Conservation (phyloP, 495 filamentous ascomycete species). For the Neurospora hispaniola region DNA sequence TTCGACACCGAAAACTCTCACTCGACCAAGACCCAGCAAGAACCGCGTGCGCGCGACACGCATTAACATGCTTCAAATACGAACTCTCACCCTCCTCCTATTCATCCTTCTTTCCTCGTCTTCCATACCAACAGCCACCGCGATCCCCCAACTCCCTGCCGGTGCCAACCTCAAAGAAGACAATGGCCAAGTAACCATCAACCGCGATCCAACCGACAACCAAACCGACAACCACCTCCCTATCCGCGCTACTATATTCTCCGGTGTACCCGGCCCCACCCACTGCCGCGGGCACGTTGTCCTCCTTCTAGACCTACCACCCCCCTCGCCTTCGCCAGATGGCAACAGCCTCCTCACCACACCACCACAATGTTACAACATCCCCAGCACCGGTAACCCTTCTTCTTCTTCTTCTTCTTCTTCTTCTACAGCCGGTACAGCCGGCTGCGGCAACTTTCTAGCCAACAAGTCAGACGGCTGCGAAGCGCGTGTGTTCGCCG, state of each 20-base stretch:
- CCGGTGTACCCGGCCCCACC: constrained; percentile 26
- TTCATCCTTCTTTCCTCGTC: background rate
- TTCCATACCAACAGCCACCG: background rate
- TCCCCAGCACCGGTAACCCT: constrained; percentile 5
- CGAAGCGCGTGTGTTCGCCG: constrained; percentile 29
- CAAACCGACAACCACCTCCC: constrained; percentile 13
- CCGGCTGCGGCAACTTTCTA: constrained; percentile 27
- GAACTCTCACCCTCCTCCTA: background rate
- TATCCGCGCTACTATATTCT: constrained; percentile 27
- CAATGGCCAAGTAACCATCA: constrained; percentile 27
- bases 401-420: too few relatives aligned
- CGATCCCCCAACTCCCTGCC: constrained; percentile 9
- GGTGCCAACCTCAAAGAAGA: constrained; percentile 17
- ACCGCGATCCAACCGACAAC: constrained; percentile 2
- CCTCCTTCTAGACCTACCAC: constrained; percentile 7
- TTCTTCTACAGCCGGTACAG: background rate
- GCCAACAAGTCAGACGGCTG: constrained; percentile 29
- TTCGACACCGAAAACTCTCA: background rate
- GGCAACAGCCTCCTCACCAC: background rate
- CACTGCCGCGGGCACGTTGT: constrained; percentile 26
- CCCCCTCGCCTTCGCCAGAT: too few relatives aligned
- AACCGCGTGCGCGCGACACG: background rate
- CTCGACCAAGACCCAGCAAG: background rate
- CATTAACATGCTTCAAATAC: background rate
- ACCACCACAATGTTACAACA: constrained; percentile 22